Evolutionary conservation across 345 rosid genomes (phyloP).

Genomic region (Camelina neglecta): DNA sequence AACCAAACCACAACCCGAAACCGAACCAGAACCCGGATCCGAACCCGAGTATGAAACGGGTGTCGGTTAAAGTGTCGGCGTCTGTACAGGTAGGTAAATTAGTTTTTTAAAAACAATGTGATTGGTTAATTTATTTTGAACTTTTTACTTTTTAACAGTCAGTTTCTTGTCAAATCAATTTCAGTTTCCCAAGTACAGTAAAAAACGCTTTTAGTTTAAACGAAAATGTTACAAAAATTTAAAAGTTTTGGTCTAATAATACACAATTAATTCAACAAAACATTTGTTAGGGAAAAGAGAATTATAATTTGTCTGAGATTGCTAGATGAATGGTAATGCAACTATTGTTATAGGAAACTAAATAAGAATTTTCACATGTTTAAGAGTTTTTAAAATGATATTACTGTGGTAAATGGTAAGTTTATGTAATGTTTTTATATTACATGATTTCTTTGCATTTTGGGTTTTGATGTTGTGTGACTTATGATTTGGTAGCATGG

Average conservation of each 20-base stretch:
- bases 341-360: background rate
- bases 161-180: constrained; percentile 27
- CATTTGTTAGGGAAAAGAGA: background rate
- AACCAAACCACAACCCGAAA: background rate
- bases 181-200: constrained; percentile 1
- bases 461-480: constrained; percentile 12
- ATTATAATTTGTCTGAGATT: background rate
- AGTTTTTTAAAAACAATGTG: constrained; percentile 1
- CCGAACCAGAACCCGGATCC: background rate
- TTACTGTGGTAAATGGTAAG: background rate
- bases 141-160: background rate
- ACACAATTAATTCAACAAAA: too few species aligned
- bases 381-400: background rate
- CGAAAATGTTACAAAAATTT: background rate
- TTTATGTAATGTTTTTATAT: background rate
- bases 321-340: background rate
- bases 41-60: constrained; percentile 24
- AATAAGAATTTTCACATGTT: background rate
- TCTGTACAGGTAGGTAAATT: constrained; percentile 52
- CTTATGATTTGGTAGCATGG: constrained; percentile 44
- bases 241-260: background rate
- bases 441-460: background rate
- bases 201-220: background rate
- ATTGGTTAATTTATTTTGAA: constrained; percentile 17
- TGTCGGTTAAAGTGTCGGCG: constrained; percentile 47